A percentile compares a stretch with the other conserved stretches of the same genome.
phyloP scores from a whole-genome alignment of 2,329 filamentous ascomycete genomes.

The Aspergillus alliaceus region DNA sequence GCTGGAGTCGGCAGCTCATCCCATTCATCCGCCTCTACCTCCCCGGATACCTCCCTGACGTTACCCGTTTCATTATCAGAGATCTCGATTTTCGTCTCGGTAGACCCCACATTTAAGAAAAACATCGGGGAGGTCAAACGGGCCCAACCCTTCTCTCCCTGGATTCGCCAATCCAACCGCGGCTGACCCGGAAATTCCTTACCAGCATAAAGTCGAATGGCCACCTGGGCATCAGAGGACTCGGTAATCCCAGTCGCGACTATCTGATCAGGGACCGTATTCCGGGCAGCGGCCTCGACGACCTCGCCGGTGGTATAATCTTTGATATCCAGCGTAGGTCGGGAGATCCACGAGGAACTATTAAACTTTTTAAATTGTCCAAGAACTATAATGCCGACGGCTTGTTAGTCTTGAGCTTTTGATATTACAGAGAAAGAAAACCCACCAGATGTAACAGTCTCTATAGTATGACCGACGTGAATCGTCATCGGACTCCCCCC shows the following conservation, averaged over 20 bases:
- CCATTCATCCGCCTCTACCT: constrained; percentile 51
- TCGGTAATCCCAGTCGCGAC: constrained; percentile 11
- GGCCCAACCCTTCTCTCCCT: constrained; percentile 41
- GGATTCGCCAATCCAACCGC: constrained; percentile 25
- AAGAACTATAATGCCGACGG: background rate
- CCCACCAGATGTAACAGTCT: constrained; percentile 2
- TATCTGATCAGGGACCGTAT: constrained; percentile 8
- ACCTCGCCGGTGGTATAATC: background rate
- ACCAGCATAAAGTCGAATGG: constrained; percentile 53
- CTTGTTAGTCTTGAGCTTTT: background rate
- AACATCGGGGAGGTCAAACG: constrained; percentile 35
- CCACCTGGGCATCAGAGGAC: constrained; percentile 23
- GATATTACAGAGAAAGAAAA: background rate
- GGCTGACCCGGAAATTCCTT: constrained; percentile 26
- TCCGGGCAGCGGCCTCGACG: background rate
- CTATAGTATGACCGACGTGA: constrained; percentile 8
- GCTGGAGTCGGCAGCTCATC: constrained; percentile 46
- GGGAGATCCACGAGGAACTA: constrained; percentile 3
- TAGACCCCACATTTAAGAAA: constrained; percentile 35
- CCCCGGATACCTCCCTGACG: constrained; percentile 39
- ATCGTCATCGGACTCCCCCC: constrained; percentile 12
- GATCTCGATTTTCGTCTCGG: constrained; percentile 50
- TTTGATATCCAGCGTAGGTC: constrained; percentile 5
- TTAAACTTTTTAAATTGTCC: background rate
- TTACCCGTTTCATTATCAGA: constrained; percentile 51